Percentiles rank a stretch among this genome's conserved stretches.
phyloP scores from a whole-genome alignment of 1,139 yeast genomes.

The Kurtzmaniella quercitrusa region DNA sequence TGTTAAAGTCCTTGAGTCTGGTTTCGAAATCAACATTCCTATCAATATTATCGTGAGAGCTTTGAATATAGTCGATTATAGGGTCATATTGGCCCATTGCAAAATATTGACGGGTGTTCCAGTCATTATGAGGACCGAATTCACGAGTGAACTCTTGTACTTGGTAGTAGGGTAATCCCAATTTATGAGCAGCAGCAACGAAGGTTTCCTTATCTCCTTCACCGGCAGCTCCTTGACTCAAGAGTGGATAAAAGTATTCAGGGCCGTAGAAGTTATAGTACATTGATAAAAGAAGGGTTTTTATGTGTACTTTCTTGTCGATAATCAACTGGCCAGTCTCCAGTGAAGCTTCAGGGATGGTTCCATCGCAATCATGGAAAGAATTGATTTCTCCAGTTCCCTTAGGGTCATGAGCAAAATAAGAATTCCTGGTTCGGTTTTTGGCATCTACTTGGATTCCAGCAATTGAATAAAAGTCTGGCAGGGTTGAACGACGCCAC shows the following conservation, averaged over 20 bases:
- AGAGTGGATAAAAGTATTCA: constrained; percentile 46
- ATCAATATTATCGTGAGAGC: constrained; percentile 7
- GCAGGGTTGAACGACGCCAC: constrained; percentile 39
- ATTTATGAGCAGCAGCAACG: constrained; percentile 54
- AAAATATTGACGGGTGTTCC: constrained; percentile 23
- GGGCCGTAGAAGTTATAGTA: constrained; percentile 58
- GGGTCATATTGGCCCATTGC: constrained; percentile 42
- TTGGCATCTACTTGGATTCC: constrained; percentile 18
- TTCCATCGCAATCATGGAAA: constrained; percentile 50
- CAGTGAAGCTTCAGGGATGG: constrained; percentile 57
- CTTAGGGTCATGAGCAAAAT: constrained; percentile 22
- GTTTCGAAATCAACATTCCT: constrained; percentile 4
- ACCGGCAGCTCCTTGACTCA: constrained; percentile 58
- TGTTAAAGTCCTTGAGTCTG: constrained; percentile 1
- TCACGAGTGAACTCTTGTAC: constrained; percentile 40
- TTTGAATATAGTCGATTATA: constrained; percentile 27
- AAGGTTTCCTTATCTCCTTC: constrained; percentile 65
- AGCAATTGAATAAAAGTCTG: constrained; percentile 29
- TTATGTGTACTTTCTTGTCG: constrained; percentile 47
- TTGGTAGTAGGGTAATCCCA: constrained; percentile 49
- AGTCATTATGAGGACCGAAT: constrained; percentile 25
- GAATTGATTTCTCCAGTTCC: constrained; percentile 14
- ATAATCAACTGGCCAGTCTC: constrained; percentile 59
- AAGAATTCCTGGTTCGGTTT: constrained; percentile 22
- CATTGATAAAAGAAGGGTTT: constrained; percentile 46